These are phyloP conservation scores for Platismatia glauca DNA, from an alignment of 495 filamentous ascomycete genomes.

Conservation along the genomic window DNA sequence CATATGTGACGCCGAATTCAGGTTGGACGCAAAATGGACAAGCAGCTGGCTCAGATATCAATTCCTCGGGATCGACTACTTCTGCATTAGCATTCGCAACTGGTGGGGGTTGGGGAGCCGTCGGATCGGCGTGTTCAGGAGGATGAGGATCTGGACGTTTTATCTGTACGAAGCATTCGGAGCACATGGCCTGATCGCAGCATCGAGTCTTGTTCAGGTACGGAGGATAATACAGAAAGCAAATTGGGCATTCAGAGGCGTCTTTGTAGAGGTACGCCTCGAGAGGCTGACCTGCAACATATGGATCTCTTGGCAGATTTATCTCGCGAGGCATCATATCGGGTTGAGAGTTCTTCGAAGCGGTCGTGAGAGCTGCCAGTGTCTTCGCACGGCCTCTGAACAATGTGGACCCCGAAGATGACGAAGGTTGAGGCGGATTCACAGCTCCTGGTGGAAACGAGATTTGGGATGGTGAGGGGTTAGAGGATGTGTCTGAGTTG, in stretches of 20 bases:
- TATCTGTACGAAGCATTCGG: conserved; percentile 98
- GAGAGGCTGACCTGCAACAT: conserved; percentile 82
- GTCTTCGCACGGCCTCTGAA: conserved; percentile 71
- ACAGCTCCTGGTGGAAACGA: conserved; percentile 41
- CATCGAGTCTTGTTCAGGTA: conserved; percentile 94
- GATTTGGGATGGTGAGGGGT: conserved; percentile 35
- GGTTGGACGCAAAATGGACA: conserved; percentile 94
- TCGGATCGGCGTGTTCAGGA: conserved; percentile 66
- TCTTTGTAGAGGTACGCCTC: conserved; percentile 92
- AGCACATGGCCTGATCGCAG: conserved; percentile 95
- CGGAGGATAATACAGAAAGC: conserved; percentile 90
- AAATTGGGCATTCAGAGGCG: conserved; percentile 86
- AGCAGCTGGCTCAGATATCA: conserved; percentile 84
- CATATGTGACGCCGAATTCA: conserved; percentile 90
- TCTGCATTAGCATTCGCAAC: conserved; percentile 33
- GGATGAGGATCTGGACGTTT: conserved; percentile 93
- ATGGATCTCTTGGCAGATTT: conserved; percentile 70
- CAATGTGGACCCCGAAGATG: conserved; percentile 54
- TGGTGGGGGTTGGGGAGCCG: conserved; percentile 27
- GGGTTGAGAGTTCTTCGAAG: conserved; percentile 56
- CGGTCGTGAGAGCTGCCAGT: conserved; percentile 67
- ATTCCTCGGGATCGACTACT: conserved; percentile 50
- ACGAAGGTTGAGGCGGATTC: conserved; percentile 43
- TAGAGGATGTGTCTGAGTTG: conserved; percentile 55
- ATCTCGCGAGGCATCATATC: conserved; percentile 72